phyloP scores from a whole-genome alignment of 257 asterid species.

The Ophiorrhiza pumila region DNA sequence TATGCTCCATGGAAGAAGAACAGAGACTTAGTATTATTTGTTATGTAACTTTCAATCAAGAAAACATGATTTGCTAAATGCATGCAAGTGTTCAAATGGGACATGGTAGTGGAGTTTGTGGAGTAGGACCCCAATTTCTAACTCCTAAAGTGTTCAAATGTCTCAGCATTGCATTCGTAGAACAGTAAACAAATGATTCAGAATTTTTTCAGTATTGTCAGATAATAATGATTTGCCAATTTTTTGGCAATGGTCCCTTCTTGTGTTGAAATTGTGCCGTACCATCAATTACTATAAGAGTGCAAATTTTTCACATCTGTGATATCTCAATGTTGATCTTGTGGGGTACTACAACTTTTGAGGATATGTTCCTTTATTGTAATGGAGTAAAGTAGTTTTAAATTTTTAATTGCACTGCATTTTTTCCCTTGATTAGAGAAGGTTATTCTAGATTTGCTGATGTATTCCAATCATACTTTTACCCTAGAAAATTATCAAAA shows the following conservation, averaged over 20 bases:
- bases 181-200: not conserved
- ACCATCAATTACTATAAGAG: not conserved
- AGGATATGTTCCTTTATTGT: not conserved
- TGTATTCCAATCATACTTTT: no score
- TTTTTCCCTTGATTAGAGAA: not conserved
- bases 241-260: not conserved
- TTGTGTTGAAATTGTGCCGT: not conserved
- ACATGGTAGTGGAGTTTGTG: not conserved
- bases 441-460: no score
- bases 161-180: not conserved
- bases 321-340: slow-evolving; percentile 17
- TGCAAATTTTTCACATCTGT: slow-evolving; percentile 2
- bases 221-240: not conserved
- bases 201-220: not conserved
- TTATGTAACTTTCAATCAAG: not conserved
- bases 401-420: not conserved
- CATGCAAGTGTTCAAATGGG: not conserved
- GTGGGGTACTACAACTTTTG: slow-evolving; percentile 4
- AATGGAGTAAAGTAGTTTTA: not conserved
- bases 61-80: not conserved
- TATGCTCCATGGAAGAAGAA: no score
- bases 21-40: no score
- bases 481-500: no score
- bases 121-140: not conserved
- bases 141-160: not conserved